Evolutionary conservation across 148 eudicot species (phyloP).

Genomic region (Dysphania ambrosioides): DNA sequence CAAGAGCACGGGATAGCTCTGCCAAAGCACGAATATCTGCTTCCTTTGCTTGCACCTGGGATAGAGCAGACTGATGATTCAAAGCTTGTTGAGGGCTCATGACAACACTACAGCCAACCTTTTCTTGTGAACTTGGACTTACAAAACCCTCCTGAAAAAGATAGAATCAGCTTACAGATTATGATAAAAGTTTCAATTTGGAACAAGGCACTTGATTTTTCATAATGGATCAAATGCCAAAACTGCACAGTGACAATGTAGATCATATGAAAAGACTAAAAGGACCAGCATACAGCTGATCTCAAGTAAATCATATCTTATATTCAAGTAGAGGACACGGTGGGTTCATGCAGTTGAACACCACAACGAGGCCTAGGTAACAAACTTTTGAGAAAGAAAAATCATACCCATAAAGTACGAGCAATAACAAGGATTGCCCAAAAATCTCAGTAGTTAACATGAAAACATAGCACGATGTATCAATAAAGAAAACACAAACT

Average conservation of each 20-base stretch:
- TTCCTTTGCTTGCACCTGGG: conserved; percentile 83
- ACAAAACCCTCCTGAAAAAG: conserved; percentile 43
- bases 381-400: no score
- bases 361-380: no score
- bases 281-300: background rate
- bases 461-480: no score
- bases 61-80: conserved; percentile 49
- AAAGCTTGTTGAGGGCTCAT: conserved; percentile 41
- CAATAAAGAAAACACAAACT: no score
- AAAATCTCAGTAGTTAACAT: no score
- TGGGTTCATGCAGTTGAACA: no score
- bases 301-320: no score
- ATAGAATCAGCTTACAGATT: conserved; percentile 13
- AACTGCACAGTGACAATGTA: background rate
- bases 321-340: no score
- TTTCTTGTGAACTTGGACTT: conserved; percentile 43
- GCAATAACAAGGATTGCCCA: no score
- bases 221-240: background rate
- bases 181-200: background rate
- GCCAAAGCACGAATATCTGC: conserved; percentile 92
- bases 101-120: conserved; percentile 39
- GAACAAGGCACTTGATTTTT: background rate
- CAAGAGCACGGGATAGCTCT: conserved; percentile 80
- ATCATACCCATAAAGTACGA: no score
- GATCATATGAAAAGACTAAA: background rate